Percentiles rank a stretch among this genome's conserved stretches.
Evolutionary conservation across 2,329 filamentous ascomycete species (phyloP).

Genomic region (Sporothrix globosa): DNA sequence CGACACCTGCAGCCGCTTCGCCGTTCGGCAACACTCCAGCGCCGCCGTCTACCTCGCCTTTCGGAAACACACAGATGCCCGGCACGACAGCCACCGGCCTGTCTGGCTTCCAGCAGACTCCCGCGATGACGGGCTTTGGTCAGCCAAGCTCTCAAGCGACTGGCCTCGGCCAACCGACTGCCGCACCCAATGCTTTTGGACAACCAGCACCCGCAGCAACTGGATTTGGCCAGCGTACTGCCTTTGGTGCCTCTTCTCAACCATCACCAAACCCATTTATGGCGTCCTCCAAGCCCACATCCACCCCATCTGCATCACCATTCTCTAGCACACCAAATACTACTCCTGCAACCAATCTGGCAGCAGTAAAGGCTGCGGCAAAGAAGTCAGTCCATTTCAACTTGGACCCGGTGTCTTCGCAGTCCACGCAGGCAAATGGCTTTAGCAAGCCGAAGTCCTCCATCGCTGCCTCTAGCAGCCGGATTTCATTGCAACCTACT

Average conservation of each 20-base stretch:
- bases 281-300: not conserved
- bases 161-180: not conserved
- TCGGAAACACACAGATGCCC: not conserved
- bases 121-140: not conserved
- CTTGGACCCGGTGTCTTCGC: conserved; percentile 20
- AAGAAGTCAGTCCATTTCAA: conserved; percentile 32
- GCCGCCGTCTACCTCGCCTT: conserved; percentile 4
- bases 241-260: not conserved
- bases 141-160: not conserved
- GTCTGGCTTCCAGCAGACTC: not conserved
- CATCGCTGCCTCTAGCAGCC: not conserved
- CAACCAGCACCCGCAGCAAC: not conserved
- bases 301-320: not conserved
- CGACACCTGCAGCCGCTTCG: not conserved
- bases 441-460: conserved; percentile 16
- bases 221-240: not conserved
- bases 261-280: conserved; percentile 5
- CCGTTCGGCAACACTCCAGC: conserved; percentile 14
- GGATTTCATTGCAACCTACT: not conserved
- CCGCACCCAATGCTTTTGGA: not conserved
- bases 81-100: not conserved
- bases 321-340: not conserved
- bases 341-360: not conserved
- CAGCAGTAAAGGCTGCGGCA: conserved; percentile 13
- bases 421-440: not conserved